These are phyloP conservation scores for Cordyceps militaris DNA, from an alignment of 2,329 filamentous ascomycete species.

Conservation along the genomic window DNA sequence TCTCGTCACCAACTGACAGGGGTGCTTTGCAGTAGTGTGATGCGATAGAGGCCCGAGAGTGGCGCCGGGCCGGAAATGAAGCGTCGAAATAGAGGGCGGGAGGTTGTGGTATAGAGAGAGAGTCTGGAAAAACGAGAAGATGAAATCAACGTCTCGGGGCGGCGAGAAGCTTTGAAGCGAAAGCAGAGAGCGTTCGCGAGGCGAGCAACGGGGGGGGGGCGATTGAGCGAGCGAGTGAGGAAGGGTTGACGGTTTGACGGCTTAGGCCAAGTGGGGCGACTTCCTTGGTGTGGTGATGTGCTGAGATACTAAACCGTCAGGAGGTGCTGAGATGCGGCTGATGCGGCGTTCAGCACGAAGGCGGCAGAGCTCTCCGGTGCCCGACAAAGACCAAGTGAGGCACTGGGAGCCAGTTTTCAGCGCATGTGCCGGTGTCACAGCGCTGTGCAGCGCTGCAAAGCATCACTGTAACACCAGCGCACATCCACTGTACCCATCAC, in stretches of 20 bases:
- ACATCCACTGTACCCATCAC: neutral
- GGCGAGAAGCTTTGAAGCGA: neutral
- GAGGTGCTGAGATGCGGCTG: neutral
- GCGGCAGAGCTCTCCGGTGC: no score
- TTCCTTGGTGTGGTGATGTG: neutral
- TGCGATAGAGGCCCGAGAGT: neutral
- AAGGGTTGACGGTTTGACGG: no score
- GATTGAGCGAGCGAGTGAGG: neutral
- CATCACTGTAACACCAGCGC: neutral
- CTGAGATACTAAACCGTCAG: neutral
- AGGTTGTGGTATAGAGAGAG: neutral
- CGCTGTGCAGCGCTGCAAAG: neutral
- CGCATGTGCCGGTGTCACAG: neutral
- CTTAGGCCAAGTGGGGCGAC: conserved; percentile 2
- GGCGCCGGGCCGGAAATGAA: neutral
- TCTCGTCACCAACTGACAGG: conserved; percentile 9
- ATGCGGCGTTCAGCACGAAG: neutral
- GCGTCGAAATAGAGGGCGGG: neutral
- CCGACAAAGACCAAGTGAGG: neutral
- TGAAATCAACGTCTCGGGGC: neutral
- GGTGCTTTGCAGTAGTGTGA: neutral
- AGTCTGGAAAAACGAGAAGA: neutral
- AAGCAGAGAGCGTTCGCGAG: neutral
- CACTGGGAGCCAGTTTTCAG: neutral
- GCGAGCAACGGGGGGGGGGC: neutral